A percentile compares a stretch with the other conserved stretches of the same genome.
Evolutionary conservation across 106 monocot species (phyloP).

Genomic region (Apostasia shenzhenica): DNA sequence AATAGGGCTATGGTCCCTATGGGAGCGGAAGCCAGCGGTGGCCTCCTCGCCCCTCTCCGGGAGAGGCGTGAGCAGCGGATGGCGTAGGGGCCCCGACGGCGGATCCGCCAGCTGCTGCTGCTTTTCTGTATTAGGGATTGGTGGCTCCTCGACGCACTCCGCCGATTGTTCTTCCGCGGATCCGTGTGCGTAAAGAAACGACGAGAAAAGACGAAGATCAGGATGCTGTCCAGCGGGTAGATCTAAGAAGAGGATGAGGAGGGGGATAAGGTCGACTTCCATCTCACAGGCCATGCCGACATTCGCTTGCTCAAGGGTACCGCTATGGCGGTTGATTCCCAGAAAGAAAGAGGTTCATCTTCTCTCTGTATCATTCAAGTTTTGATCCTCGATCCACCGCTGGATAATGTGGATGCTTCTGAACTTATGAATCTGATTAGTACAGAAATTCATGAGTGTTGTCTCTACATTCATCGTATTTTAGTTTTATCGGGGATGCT

Average conservation of each 20-base stretch:
- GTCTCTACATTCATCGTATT: neutral
- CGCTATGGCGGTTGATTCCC: conserved; percentile 8
- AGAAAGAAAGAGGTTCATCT: conserved; percentile 5
- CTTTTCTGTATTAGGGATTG: too few species aligned
- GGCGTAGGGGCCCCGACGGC: too few species aligned
- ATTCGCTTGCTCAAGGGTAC: conserved; percentile 1
- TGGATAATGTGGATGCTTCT: neutral
- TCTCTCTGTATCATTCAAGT: neutral
- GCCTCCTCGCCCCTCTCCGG: too few species aligned
- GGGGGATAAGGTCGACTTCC: neutral
- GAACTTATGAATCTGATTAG: neutral
- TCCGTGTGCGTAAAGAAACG: too few species aligned
- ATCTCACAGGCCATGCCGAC: neutral
- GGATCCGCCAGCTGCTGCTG: too few species aligned
- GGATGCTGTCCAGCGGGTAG: too few species aligned
- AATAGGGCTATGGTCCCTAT: too few species aligned
- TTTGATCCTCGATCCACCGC: neutral
- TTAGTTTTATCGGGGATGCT: neutral
- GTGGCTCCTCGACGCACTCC: too few species aligned
- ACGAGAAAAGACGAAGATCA: too few species aligned
- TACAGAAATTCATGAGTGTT: neutral
- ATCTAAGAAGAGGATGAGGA: neutral
- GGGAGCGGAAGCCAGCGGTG: too few species aligned
- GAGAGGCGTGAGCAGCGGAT: too few species aligned
- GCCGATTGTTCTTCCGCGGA: too few species aligned